Percentiles rank a stretch among this genome's conserved stretches.
Conservation (phyloP, 768 basidiomycete species). For the Rubroboletus pulcherrimus region DNA sequence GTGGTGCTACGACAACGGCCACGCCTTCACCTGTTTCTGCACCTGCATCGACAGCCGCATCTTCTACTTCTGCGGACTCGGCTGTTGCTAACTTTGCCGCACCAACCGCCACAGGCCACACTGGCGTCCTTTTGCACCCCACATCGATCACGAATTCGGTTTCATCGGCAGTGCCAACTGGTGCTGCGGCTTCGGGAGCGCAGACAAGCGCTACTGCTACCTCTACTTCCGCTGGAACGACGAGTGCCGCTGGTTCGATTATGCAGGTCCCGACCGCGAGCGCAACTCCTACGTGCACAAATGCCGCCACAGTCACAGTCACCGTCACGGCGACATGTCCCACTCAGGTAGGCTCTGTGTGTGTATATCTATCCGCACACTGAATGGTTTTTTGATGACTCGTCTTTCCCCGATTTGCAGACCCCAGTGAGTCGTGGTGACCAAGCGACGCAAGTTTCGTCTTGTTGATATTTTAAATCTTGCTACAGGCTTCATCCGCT, state of each 20-base stretch:
- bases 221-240: not conserved
- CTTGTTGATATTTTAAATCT: not conserved
- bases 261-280: not conserved
- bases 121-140: not conserved
- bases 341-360: constrained; percentile 8
- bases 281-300: not conserved
- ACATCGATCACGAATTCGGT: not conserved
- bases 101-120: not conserved
- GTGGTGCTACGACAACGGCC: not conserved
- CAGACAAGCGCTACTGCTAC: not conserved
- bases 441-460: not conserved
- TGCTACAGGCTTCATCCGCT: not conserved
- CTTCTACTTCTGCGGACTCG: not conserved
- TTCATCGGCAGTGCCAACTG: not conserved
- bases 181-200: too few species aligned
- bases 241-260: not conserved
- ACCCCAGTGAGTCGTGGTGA: not conserved
- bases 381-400: not conserved
- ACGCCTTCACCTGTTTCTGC: not conserved
- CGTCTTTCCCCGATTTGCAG: not conserved
- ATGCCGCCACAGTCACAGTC: constrained; percentile 7
- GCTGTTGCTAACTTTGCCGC: not conserved
- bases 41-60: not conserved
- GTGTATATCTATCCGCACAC: too few species aligned
- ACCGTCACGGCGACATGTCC: constrained; percentile 18